These are phyloP conservation scores for Achaetomium macrosporum DNA, from an alignment of 2,329 filamentous ascomycete genomes.

Conservation along the genomic window DNA sequence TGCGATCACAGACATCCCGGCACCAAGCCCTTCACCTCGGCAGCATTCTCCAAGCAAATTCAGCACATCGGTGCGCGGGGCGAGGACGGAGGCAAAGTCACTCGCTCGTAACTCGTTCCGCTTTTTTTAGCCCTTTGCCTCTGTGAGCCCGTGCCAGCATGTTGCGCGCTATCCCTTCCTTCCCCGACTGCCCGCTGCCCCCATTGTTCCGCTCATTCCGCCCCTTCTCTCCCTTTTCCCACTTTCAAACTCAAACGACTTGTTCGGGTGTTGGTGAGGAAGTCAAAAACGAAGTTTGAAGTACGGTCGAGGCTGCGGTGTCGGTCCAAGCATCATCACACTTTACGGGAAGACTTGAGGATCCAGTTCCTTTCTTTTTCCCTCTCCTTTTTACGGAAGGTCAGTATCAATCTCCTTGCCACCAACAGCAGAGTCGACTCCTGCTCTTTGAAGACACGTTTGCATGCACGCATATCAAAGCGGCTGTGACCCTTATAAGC, in stretches of 20 bases:
- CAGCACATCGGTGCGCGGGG: neutral
- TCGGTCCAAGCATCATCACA: constrained; percentile 15
- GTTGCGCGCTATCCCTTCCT: constrained; percentile 22
- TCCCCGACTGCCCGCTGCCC: constrained; percentile 15
- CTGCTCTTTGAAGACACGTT: constrained; percentile 10
- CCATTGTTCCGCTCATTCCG: constrained; percentile 23
- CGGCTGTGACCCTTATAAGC: neutral
- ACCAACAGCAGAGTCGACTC: neutral
- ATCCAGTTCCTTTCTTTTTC: constrained; percentile 2
- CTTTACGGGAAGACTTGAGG: neutral
- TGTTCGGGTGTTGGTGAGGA: constrained; percentile 26
- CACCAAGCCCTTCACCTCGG: constrained; percentile 6
- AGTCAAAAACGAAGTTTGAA: constrained; percentile 24
- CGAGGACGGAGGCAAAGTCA: constrained; percentile 7
- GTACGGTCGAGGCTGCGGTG: constrained; percentile 19
- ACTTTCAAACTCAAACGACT: constrained; percentile 19
- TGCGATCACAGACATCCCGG: neutral
- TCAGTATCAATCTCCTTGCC: constrained; percentile 13
- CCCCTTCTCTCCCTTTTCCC: constrained; percentile 18
- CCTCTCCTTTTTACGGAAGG: constrained; percentile 12
- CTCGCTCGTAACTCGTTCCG: constrained; percentile 12
- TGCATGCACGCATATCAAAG: constrained; percentile 8
- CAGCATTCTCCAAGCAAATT: neutral
- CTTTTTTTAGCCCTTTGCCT: constrained; percentile 13
- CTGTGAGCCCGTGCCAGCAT: constrained; percentile 12